phyloP scores from a whole-genome alignment of 1,284 basidiomycete genomes.

The Rhodotorula sp. region DNA sequence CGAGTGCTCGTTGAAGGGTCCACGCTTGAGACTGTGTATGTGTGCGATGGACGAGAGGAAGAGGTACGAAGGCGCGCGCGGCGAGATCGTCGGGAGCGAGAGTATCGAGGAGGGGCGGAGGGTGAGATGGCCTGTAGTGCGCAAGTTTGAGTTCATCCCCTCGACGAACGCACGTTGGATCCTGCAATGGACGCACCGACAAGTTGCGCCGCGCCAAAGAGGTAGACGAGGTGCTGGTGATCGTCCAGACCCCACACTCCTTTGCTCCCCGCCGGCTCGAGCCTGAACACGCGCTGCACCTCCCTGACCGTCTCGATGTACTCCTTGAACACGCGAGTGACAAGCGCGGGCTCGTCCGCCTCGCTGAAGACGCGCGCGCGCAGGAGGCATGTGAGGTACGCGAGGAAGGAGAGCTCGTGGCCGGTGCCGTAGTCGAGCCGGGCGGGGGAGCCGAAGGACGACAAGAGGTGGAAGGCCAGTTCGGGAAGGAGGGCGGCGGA shows the following conservation, averaged over 20 bases:
- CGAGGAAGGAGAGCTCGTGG: conserved; percentile 83
- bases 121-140: conserved; percentile 57
- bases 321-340: conserved; percentile 63
- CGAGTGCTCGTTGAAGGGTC: conserved; percentile 88
- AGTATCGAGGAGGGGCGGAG: conserved; percentile 60
- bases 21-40: conserved; percentile 74
- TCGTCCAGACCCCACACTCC: conserved; percentile 99
- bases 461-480: conserved; percentile 72
- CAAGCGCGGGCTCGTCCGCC: conserved; percentile 51
- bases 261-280: conserved; percentile 96
- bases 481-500: conserved; percentile 60
- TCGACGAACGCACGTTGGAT: no score
- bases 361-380: conserved; percentile 45
- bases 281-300: conserved; percentile 82
- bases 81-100: conserved; percentile 56
- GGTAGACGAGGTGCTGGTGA: conserved; percentile 69
- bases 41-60: conserved; percentile 65
- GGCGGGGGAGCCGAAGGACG: conserved; percentile 85
- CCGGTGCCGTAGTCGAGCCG: conserved; percentile 97
- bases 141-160: neutral
- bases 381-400: conserved; percentile 69
- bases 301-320: conserved; percentile 82
- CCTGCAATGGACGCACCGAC: conserved; percentile 51
- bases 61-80: conserved; percentile 43
- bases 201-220: conserved; percentile 89